phyloP scores from a whole-genome alignment of 1,139 yeast genomes.

The Pichia sp. region DNA sequence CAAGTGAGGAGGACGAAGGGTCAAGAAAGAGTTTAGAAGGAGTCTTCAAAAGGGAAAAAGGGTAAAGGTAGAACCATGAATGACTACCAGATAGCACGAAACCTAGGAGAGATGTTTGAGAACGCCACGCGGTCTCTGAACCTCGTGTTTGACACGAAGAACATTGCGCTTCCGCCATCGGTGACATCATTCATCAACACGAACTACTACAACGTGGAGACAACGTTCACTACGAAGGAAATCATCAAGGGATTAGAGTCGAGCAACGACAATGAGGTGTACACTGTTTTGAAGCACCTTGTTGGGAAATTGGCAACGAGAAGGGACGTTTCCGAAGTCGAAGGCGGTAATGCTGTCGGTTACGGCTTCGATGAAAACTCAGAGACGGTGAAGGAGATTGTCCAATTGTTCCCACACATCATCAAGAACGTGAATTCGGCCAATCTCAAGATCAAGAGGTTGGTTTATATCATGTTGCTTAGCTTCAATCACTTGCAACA shows the following conservation, averaged over 20 bases:
- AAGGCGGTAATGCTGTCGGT: neutral
- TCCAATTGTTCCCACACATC: constrained; percentile 75
- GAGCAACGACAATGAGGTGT: constrained; percentile 47
- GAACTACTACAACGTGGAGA: constrained; percentile 22
- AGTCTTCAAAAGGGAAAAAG: neutral
- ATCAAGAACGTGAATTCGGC: constrained; percentile 80
- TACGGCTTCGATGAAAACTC: constrained; percentile 18
- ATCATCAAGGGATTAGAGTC: constrained; percentile 65
- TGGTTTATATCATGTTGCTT: constrained; percentile 73
- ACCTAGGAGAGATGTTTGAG: constrained; percentile 56
- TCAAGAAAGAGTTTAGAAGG: neutral
- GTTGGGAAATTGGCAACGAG: constrained; percentile 62
- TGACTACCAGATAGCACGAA: constrained; percentile 40
- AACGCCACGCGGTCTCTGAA: constrained; percentile 54
- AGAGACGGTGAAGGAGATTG: constrained; percentile 21
- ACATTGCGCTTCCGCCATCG: constrained; percentile 27
- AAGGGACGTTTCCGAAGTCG: constrained; percentile 22
- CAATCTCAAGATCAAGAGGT: constrained; percentile 63
- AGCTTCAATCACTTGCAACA: constrained; percentile 83
- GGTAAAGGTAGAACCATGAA: constrained; percentile 36
- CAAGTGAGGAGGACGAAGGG: neutral
- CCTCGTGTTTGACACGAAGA: constrained; percentile 30
- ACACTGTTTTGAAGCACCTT: constrained; percentile 73
- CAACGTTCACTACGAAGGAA: constrained; percentile 46
- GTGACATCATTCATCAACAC: constrained; percentile 27